Base-by-base conservation (phyloP, 2,329 filamentous ascomycete species). In the Coccinonectria pachysandricola region DNA sequence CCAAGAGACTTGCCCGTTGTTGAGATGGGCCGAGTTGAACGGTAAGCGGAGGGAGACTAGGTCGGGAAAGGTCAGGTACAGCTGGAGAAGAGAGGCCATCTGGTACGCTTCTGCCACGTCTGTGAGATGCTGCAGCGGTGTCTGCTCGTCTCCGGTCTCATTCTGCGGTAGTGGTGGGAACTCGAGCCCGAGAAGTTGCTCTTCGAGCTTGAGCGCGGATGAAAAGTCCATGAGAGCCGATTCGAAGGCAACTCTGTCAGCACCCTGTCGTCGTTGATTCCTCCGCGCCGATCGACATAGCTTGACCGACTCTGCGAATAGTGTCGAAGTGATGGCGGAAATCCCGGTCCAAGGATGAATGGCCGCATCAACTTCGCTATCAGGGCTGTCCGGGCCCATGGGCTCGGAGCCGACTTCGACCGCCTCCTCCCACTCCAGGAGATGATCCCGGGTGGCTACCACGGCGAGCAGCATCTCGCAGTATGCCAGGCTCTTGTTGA, bases 321-420 rank as follows among this genome's bases (percentile, higher is more conserved):
- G 31, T 2, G 44, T 43, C 1, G 52, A 49, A 0, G 54, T 42
- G 0, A 39, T 35, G 1, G 50, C 44, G 0, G 57, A 57, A 4
- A 58, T 48, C 0, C 56, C 56, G 0, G 52, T 57, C 56, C 56
- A 60, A 0, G 56, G 50, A 29, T 60, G 56, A 2, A 49, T 45
- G 16, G 39, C 29, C 4, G 36, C 36, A 4, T 45, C 42, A 2
- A 45, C 25, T 10, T 35, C 30, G 13, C 34, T 31, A 15, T 34
- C 31, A 4, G 16, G 24, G 15, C 37, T 40, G 24, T 23, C 5
- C 4, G 36, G 1, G 23, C 15, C 39, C 38, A 29, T 4, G 35
- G 32, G 0, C 34, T 42, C 2, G 32, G 32, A 8, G 2, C 42
- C 27, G 1, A 39, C 9, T 5, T 41, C 29, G 2, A 32, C 26